These are phyloP conservation scores for Starmerella bacillaris DNA, from an alignment of 805 yeast species.

Conservation along the genomic window DNA sequence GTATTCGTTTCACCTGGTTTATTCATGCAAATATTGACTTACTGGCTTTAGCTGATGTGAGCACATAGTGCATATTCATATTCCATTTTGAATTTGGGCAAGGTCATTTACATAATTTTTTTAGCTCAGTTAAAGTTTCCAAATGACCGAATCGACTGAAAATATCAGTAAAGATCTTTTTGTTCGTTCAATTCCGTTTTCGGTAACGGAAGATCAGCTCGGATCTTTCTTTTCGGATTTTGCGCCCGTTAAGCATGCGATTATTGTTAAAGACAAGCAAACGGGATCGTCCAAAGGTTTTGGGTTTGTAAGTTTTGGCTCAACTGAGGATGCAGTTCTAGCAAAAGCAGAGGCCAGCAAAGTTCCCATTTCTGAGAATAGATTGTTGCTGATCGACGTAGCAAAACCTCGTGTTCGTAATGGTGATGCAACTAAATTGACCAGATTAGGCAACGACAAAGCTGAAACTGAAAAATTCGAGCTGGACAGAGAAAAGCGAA, in stretches of 20 bases:
- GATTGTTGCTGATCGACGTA: constrained; percentile 56
- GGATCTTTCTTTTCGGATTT: constrained; percentile 76
- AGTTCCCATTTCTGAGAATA: constrained; percentile 40
- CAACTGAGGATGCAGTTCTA: constrained; percentile 62
- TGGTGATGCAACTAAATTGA: constrained; percentile 3
- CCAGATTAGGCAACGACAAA: no score
- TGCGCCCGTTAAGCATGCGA: constrained; percentile 91
- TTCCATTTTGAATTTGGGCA: no score
- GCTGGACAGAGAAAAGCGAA: constrained; percentile 38
- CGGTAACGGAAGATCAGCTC: constrained; percentile 64
- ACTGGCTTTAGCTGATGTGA: no score
- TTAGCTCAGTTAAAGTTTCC: no score
- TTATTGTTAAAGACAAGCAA: constrained; percentile 62
- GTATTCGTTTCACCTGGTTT: no score
- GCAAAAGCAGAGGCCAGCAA: constrained; percentile 57
- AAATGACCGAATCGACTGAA: no score
- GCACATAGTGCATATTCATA: no score
- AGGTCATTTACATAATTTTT: no score
- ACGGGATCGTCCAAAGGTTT: constrained; percentile 69
- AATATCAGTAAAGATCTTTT: constrained; percentile 41
- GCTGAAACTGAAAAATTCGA: constrained; percentile 8
- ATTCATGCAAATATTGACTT: no score
- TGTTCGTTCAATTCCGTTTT: constrained; percentile 67
- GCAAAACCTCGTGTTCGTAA: constrained; percentile 82
- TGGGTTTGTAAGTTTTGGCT: constrained; percentile 81